phyloP scores from a whole-genome alignment of 2,329 filamentous ascomycete genomes.

The Torrubiellomyces zombiae region DNA sequence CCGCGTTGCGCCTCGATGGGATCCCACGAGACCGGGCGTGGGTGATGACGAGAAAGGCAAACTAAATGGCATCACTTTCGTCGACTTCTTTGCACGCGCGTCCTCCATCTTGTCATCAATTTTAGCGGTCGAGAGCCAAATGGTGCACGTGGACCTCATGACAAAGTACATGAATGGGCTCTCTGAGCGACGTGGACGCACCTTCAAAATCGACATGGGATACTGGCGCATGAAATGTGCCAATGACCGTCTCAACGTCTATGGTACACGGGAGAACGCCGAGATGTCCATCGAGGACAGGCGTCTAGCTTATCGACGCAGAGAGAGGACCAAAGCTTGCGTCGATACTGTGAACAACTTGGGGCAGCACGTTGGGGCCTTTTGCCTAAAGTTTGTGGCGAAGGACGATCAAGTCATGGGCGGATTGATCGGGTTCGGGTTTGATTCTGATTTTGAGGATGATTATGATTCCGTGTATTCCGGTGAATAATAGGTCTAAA shows the following conservation, averaged over 20 bases:
- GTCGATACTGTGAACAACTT: constrained; percentile 5
- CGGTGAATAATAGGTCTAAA: too few species aligned
- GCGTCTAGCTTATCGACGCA: too few species aligned
- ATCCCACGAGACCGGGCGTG: constrained; percentile 2
- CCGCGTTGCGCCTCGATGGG: constrained; percentile 17
- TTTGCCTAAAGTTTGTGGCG: constrained; percentile 3
- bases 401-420: too few species aligned
- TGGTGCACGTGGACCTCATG: constrained; percentile 18
- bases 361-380: constrained; percentile 1
- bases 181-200: constrained; percentile 1
- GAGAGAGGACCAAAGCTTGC: too few species aligned
- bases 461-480: too few species aligned
- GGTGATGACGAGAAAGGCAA: constrained; percentile 1
- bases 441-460: too few species aligned
- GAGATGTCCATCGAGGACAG: too few species aligned
- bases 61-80: constrained; percentile 14
- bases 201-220: constrained; percentile 7
- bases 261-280: too few species aligned
- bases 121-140: constrained; percentile 16
- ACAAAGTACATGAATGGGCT: constrained; percentile 5
- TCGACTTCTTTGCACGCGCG: constrained; percentile 16
- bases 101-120: constrained; percentile 16
- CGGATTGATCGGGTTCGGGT: too few species aligned
- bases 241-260: too few species aligned
- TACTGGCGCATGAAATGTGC: too few species aligned